Base-by-base conservation (phyloP, 495 filamentous ascomycete species). In the Lepidopterella palustris region DNA sequence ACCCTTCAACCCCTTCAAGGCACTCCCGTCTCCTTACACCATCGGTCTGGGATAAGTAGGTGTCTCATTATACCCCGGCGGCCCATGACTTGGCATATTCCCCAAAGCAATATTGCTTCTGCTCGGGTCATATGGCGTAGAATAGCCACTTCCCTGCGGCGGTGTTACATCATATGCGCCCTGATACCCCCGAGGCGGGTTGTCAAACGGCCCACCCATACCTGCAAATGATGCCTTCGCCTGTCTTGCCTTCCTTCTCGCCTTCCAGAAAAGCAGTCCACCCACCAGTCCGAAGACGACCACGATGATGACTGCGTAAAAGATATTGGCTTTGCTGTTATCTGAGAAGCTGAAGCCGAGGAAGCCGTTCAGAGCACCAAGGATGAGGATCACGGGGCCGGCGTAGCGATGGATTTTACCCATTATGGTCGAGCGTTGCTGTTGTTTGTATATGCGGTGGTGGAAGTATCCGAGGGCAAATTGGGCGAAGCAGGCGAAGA, bases 331-430 rank as follows among this genome's bases (percentile, higher is more conserved):
- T 11, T 28, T 49, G 18, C 6, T 35, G 15, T 39, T 58, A 29
- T 53, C 58, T n/a, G 68, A 59, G 58, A 73, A 64, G 11, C 42
- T 49, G 63, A 73, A 71, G 15, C 71, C 71, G 25, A 80, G 67
- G 60, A 76, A 77, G 25, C 75, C 81, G 60, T 82, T 82, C 18
- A 74, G 56, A 20, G 81, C 71, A 8, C 80, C 82, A 3, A 77
- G 31, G 13, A 74, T 39, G 9, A 84, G 72, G 25, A 81, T 68
- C 2, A 77, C n/a, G 4, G 79, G 77, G 1, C 82, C 82, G 5
- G 82, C 64, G 70, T 77, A 80, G 8, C 76, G 69, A 52, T 80
- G 77, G 32, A 78, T 64, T n/a, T 67, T 68, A 27, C 76, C 76
- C 13, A 80, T 59, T 55, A 76, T 73, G 0, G 79, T 80, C 2